phyloP scores from a whole-genome alignment of 208 protist genomes.

The Acanthamoeba quina region DNA sequence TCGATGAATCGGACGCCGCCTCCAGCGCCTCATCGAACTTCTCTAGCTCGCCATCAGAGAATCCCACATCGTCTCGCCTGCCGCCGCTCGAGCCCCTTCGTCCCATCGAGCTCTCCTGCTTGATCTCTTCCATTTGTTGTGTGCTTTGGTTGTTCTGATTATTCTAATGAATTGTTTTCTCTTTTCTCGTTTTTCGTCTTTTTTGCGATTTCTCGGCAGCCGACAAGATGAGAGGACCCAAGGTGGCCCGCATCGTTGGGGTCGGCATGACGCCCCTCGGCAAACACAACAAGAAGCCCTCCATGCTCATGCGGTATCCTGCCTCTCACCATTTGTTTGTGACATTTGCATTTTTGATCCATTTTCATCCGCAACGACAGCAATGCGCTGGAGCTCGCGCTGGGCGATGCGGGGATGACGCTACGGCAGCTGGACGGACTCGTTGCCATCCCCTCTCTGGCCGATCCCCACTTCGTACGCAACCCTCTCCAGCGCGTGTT shows the following conservation, averaged over 20 bases:
- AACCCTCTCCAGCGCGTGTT: background rate
- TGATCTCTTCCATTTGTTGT: slow-evolving; percentile 19
- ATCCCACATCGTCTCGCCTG: background rate
- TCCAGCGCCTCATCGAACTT: slow-evolving; percentile 55
- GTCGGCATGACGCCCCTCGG: slow-evolving; percentile 88
- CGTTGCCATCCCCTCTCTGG: slow-evolving; percentile 91
- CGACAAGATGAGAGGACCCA: slow-evolving; percentile 33
- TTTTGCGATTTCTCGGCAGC: background rate
- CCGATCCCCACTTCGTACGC: slow-evolving; percentile 85
- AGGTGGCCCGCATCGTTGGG: slow-evolving; percentile 86
- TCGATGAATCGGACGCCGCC: slow-evolving; percentile 19
- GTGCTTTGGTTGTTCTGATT: background rate
- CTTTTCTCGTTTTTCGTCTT: background rate
- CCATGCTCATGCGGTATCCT: slow-evolving; percentile 77
- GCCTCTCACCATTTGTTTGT: background rate
- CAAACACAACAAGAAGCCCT: slow-evolving; percentile 81
- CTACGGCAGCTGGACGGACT: slow-evolving; percentile 88
- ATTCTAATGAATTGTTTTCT: background rate
- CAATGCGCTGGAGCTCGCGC: slow-evolving; percentile 86
- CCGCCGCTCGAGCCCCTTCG: background rate
- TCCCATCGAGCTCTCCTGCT: background rate
- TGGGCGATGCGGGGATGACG: slow-evolving; percentile 85
- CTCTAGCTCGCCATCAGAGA: slow-evolving; percentile 38
- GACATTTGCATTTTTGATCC: background rate
- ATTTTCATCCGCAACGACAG: background rate